phyloP scores from a whole-genome alignment of 2,329 filamentous ascomycete genomes.

The Penicillium sp. region DNA sequence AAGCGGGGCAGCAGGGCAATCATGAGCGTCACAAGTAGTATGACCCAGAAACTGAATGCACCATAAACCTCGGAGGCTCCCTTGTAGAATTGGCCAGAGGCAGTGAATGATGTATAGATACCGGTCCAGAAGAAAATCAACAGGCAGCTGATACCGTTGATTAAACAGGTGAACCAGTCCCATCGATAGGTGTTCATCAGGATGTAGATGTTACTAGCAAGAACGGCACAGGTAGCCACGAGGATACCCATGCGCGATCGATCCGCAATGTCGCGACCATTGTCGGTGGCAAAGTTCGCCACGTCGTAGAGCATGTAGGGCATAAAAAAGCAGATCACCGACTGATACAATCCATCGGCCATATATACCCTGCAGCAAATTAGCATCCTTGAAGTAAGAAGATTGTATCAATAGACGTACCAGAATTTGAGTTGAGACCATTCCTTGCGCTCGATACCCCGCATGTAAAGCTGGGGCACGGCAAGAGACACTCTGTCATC shows the following conservation, averaged over 20 bases:
- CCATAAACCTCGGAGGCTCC: slow-evolving; percentile 77
- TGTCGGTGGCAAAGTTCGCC: slow-evolving; percentile 68
- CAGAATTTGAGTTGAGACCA: slow-evolving; percentile 98
- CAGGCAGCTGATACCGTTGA: slow-evolving; percentile 77
- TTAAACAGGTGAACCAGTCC: slow-evolving; percentile 92
- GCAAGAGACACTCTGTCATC: slow-evolving; percentile 90
- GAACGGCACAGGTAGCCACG: slow-evolving; percentile 77
- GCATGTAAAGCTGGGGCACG: slow-evolving; percentile 91
- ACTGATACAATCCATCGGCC: slow-evolving; percentile 92
- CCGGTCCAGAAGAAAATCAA: slow-evolving; percentile 97
- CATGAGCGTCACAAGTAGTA: slow-evolving; percentile 74
- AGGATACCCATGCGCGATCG: slow-evolving; percentile 83
- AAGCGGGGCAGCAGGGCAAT: slow-evolving; percentile 88
- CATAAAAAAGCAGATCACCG: slow-evolving; percentile 88
- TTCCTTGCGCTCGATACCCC: slow-evolving; percentile 92
- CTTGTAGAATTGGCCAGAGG: slow-evolving; percentile 69
- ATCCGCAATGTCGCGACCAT: slow-evolving; percentile 75
- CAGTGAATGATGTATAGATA: slow-evolving; percentile 68
- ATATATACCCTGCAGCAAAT: slow-evolving; percentile 72
- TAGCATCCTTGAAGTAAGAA: slow-evolving; percentile 6
- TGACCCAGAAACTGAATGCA: slow-evolving; percentile 82
- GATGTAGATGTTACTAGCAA: slow-evolving; percentile 92
- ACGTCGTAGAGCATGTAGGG: slow-evolving; percentile 76
- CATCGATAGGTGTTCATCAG: slow-evolving; percentile 95
- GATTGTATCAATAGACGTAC: slow-evolving; percentile 54